Conservation (phyloP, 1,284 basidiomycete species). For the Leccinum glutinopallens region DNA sequence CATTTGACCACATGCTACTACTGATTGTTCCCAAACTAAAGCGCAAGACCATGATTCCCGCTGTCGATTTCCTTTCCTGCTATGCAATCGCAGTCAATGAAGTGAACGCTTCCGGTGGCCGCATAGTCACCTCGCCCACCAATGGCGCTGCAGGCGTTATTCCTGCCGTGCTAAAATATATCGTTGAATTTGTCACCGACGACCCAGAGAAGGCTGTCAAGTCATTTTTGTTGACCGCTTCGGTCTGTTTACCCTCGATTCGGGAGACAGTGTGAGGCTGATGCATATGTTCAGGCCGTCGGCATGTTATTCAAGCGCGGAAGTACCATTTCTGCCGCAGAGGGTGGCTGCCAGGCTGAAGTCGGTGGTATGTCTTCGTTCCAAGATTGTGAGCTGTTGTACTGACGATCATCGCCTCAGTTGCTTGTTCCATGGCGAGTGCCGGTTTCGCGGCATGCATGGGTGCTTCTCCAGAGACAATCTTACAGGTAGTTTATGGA, state of each 20-base stretch:
- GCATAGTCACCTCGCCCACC: slow-evolving; percentile 94
- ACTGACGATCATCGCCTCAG: slow-evolving; percentile 40
- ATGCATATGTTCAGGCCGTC: slow-evolving; percentile 59
- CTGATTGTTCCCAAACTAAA: slow-evolving; percentile 34
- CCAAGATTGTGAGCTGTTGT: background rate
- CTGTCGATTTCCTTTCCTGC: slow-evolving; percentile 91
- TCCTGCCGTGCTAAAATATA: slow-evolving; percentile 88
- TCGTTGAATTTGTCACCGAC: slow-evolving; percentile 88
- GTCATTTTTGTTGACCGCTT: slow-evolving; percentile 85
- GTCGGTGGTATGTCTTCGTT: slow-evolving; percentile 62
- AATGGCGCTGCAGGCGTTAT: slow-evolving; percentile 91
- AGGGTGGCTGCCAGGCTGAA: slow-evolving; percentile 89
- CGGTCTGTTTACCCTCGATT: slow-evolving; percentile 47
- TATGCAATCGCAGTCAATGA: slow-evolving; percentile 92
- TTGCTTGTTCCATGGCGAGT: slow-evolving; percentile 90
- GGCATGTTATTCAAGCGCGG: slow-evolving; percentile 98
- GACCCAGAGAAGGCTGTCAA: slow-evolving; percentile 85
- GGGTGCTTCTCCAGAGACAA: slow-evolving; percentile 83
- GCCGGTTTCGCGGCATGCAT: slow-evolving; percentile 94
- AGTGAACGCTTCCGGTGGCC: slow-evolving; percentile 89
- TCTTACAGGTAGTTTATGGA: slow-evolving; percentile 56
- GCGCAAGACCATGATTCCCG: slow-evolving; percentile 86
- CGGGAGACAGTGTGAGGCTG: slow-evolving; percentile 4
- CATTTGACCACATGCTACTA: background rate
- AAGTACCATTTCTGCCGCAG: slow-evolving; percentile 94